Evolutionary conservation across 176 grass and related monocot species (phyloP), one percentile per base, ranked within the genome.

Genomic region (Luzula sylvatica): DNA sequence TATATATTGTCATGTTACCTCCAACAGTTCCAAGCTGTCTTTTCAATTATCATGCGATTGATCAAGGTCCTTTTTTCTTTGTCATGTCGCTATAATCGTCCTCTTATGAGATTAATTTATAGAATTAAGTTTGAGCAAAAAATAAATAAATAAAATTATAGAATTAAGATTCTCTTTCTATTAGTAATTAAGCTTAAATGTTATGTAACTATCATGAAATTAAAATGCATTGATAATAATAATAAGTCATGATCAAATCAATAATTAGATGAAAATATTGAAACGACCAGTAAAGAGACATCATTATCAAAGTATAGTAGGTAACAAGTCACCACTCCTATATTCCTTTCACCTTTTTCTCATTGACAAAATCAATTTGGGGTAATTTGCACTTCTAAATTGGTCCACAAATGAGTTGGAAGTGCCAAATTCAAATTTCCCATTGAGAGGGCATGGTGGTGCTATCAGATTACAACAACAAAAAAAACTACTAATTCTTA

Each of bases 21-120:
- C 59, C 24, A 60, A 48, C 22, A 48, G 14, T 46, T 64, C 42
- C 59, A 48, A n/a, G 59, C 59, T 47, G 23, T 64, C 59, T 32
- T 61, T n/a, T 35, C 30, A 35, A 35, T 35, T 35, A 26, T 64
- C n/a, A 20, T 58, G 25, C 42, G 45, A 20, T 48, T 64, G 42
- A 49, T 64, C 46, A 5, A 35, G 30, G 30, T 35, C 59, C n/a
- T n/a, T 29, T 29, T 64, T 64, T 48, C 43, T 15, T 15, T 8
- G 43, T 46, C 20, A 49, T 64, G 59, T 64, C 59, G 15, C 46
- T 63, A 63, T 30, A 46, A 30, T 48, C 16, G 42, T 35, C 42
- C 16, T 49, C 23, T 29, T 4, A 29, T 63, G 42, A 47, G 15
- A 48, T 64, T 35, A 44, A 49, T 26, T 64, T 28, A 26, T 49